Evolutionary conservation across 495 filamentous ascomycete species (phyloP), one percentile per base, ranked within the genome.

Genomic region (Neurospora sp.): DNA sequence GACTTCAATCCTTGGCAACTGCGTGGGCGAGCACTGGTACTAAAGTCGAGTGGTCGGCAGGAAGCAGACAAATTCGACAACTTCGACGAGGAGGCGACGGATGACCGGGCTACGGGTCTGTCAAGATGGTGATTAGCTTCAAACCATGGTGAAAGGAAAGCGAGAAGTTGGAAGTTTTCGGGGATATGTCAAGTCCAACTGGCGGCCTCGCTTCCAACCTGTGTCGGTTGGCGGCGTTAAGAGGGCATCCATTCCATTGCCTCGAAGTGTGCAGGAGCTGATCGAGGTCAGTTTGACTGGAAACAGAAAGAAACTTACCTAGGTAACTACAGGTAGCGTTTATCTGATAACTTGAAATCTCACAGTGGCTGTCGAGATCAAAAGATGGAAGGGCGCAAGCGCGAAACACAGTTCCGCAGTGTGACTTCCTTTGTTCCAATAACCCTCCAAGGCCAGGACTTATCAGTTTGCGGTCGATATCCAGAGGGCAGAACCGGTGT

Each of bases 361-460:
- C 27, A 61, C 53, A 61, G 22, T 61, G 22, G 27, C 53, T 27
- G 53, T 9, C 22, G 53, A 61, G 53, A 31, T 31, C 14, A 27
- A 16, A 16, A 74, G 46, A 72, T 40, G 31, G n/a, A 48, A 69
- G 71, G 69, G 59, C n/a, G 59, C n/a, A 71, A 71, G 69, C 40
- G 71, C 75, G 68, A 72, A 77, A 72, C 71, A 76, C 76, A 40
- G 69, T 75, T 74, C 42, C 71, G 70, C 44, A 70, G 69, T 20
- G 68, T 72, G 31, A 18, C 48, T 41, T 41, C 40, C 40, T 41
- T 41, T 41, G 35, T 59, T 73, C 22, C 46, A 53, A 53, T 12
- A 27, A 53, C 9, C 46, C 46, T 12, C 48, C 10, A 35, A 31
- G 5, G 22, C 5, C 48, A 31, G 48, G 48, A 61, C 22, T 61